Conservation (phyloP, 768 basidiomycete genomes). For the Tylopilus cervinicoccineus region DNA sequence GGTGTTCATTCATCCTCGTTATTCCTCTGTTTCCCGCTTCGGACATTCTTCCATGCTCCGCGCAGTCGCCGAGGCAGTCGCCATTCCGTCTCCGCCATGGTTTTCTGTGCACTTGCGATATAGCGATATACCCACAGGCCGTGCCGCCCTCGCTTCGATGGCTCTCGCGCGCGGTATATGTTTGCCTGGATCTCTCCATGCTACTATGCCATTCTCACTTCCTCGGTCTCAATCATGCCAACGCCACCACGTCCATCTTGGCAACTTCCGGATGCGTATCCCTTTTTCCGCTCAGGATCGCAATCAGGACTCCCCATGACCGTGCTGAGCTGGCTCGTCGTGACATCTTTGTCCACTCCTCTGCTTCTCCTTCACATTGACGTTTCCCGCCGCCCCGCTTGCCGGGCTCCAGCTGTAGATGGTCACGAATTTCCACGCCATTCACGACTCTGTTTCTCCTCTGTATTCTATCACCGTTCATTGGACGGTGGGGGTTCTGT, state of each 20-base stretch:
- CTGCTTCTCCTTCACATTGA: constrained; percentile 5
- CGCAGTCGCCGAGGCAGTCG: constrained; percentile 17
- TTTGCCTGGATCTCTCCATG: constrained; percentile 20
- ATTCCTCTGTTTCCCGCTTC: constrained; percentile 16
- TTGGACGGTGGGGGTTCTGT: constrained; percentile 25
- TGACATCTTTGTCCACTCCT: constrained; percentile 6
- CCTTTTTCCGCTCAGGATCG: constrained; percentile 3
- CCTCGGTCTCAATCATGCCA: constrained; percentile 19
- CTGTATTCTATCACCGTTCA: constrained; percentile 28
- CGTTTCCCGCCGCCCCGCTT: constrained; percentile 5
- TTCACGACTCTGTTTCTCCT: constrained; percentile 17
- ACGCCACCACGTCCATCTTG: constrained; percentile 2
- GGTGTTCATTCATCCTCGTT: constrained; percentile 19
- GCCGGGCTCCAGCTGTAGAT: constrained; percentile 11
- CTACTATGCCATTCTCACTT: constrained; percentile 20
- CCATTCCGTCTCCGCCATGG: constrained; percentile 12
- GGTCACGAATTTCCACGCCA: constrained; percentile 26
- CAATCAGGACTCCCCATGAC: background rate
- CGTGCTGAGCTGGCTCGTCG: constrained; percentile 3
- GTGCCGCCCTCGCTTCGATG: constrained; percentile 15
- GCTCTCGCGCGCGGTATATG: constrained; percentile 18
- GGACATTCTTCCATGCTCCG: constrained; percentile 22
- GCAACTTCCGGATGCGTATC: constrained; percentile 15
- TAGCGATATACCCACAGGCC: constrained; percentile 23
- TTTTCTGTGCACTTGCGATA: constrained; percentile 15